These are phyloP conservation scores for Sporothrix mexicana DNA, from an alignment of 2,329 filamentous ascomycete species.

Conservation along the genomic window DNA sequence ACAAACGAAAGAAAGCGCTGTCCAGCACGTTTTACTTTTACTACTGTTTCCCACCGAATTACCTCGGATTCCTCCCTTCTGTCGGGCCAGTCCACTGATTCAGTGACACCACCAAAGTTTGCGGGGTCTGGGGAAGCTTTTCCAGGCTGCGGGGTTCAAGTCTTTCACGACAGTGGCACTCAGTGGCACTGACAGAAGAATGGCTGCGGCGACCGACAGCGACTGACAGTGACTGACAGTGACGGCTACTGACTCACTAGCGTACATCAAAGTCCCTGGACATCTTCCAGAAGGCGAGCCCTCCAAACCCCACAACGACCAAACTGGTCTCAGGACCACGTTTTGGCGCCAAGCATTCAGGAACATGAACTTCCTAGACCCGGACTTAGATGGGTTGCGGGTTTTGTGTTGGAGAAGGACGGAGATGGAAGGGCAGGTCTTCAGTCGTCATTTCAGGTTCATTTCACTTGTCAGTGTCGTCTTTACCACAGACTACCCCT, in stretches of 20 bases:
- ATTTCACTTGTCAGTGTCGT: not conserved
- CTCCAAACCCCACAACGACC: not conserved
- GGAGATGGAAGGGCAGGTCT: not conserved
- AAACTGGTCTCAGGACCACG: slow-evolving; percentile 19
- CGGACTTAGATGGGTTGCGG: not conserved
- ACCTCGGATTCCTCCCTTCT: not conserved
- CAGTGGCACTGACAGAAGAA: not conserved
- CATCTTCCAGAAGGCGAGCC: not conserved
- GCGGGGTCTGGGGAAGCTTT: slow-evolving; percentile 32
- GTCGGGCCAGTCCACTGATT: slow-evolving; percentile 5
- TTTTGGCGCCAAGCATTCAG: slow-evolving; percentile 7
- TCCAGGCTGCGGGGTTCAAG: slow-evolving; percentile 24
- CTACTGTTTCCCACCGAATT: not conserved
- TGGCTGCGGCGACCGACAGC: no score
- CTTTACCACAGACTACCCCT: not conserved
- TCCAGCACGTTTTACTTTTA: slow-evolving; percentile 11
- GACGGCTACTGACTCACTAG: slow-evolving; percentile 27
- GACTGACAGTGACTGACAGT: not conserved
- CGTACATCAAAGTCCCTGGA: not conserved
- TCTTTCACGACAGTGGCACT: no score
- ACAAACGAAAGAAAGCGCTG: not conserved
- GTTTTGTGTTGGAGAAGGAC: not conserved
- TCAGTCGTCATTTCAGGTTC: not conserved
- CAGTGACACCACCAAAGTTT: slow-evolving; percentile 18
- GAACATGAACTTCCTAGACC: slow-evolving; percentile 24